Conservation (phyloP, 257 asterid species). For the Osmanthus fragrans region DNA sequence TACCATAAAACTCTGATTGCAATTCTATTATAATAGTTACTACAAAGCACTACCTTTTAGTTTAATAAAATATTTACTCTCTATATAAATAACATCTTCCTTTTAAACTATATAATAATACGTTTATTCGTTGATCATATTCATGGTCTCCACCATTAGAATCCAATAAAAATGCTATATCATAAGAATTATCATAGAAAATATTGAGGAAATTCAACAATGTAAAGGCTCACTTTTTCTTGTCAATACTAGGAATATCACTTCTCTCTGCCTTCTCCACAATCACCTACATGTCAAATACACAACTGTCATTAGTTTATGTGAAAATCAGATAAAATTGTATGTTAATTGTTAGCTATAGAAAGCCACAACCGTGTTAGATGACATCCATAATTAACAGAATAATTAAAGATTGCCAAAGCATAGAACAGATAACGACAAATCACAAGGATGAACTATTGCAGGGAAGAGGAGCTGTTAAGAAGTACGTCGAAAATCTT, state of each 20-base stretch:
- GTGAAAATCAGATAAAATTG: background rate
- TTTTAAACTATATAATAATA: background rate
- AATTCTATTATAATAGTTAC: background rate
- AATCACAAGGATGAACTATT: background rate
- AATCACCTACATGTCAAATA: constrained; percentile 44
- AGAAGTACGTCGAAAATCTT: background rate
- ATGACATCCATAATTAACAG: background rate
- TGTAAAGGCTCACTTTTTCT: constrained; percentile 56
- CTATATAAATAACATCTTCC: background rate
- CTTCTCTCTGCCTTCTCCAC: constrained; percentile 78
- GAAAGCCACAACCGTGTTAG: background rate
- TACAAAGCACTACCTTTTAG: background rate
- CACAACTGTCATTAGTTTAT: constrained; percentile 5
- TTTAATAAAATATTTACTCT: background rate
- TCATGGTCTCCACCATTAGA: background rate
- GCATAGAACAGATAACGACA: background rate
- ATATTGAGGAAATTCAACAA: background rate
- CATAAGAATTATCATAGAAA: background rate
- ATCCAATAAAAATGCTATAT: background rate
- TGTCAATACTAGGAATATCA: constrained; percentile 66
- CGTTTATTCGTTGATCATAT: background rate
- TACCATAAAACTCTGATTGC: background rate
- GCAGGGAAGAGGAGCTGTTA: background rate
- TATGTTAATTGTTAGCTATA: background rate
- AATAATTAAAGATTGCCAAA: background rate